A percentile compares a stretch with the other conserved stretches of the same genome.
Conservation (phyloP, 768 basidiomycete genomes). For the Amanita muscaria region DNA sequence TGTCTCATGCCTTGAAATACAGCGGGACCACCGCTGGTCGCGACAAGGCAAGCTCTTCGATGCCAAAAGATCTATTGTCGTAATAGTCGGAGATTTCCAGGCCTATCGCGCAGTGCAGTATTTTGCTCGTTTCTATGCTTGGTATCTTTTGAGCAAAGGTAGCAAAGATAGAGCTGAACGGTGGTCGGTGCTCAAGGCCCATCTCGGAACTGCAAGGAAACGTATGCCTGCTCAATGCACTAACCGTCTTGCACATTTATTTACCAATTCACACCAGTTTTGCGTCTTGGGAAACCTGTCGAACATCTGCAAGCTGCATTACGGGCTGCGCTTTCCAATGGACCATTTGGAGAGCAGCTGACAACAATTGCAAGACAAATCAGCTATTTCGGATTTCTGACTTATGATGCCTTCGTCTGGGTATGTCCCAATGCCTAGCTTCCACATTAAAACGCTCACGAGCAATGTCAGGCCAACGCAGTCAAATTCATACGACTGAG, state of each 20-base stretch:
- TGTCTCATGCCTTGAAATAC: constrained; percentile 69
- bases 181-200: constrained; percentile 79
- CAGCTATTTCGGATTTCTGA: constrained; percentile 80
- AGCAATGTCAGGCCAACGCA: constrained; percentile 44
- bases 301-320: constrained; percentile 91
- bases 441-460: constrained; percentile 3
- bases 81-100: constrained; percentile 32
- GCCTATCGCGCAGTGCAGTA: constrained; percentile 88
- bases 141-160: constrained; percentile 65
- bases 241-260: neutral
- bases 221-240: constrained; percentile 36
- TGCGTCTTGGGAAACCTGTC: constrained; percentile 88
- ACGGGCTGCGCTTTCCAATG: constrained; percentile 48
- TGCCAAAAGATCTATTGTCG: neutral
- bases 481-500: constrained; percentile 55
- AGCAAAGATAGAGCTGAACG: constrained; percentile 61
- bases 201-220: constrained; percentile 80
- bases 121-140: constrained; percentile 81
- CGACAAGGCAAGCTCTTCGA: constrained; percentile 60
- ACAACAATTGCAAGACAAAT: constrained; percentile 78
- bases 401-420: constrained; percentile 81
- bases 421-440: constrained; percentile 32
- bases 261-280: constrained; percentile 40
- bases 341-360: constrained; percentile 60
- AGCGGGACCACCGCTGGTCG: constrained; percentile 77